Conservation (phyloP, 768 basidiomycete species). For the Gloeophyllum trabeum region DNA sequence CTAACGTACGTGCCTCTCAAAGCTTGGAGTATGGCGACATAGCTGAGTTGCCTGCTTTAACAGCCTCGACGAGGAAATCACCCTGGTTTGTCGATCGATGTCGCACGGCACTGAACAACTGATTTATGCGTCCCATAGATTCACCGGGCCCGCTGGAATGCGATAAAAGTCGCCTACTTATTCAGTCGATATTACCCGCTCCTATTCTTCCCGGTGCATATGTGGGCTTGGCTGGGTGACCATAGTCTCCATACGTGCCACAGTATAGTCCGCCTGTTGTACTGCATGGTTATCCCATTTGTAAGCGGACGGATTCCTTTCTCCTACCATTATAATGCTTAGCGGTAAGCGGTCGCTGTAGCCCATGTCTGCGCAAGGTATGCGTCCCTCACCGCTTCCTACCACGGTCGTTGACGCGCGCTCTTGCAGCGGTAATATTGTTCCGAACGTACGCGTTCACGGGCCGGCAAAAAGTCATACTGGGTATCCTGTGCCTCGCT, state of each 20-base stretch:
- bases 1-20: slow-evolving; percentile 8
- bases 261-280: slow-evolving; percentile 3
- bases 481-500: background rate
- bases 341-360: too few relatives aligned
- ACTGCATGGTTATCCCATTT: slow-evolving; percentile 3
- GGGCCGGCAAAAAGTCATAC: background rate
- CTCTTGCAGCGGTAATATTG: background rate
- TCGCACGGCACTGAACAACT: background rate
- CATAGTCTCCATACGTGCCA: slow-evolving; percentile 1
- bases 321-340: too few relatives aligned
- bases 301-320: too few relatives aligned
- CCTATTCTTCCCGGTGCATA: slow-evolving; percentile 3
- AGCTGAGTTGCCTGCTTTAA: background rate
- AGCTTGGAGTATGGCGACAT: too few relatives aligned
- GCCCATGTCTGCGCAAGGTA: too few relatives aligned
- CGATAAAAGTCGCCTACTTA: slow-evolving; percentile 6
- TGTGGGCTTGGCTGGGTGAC: slow-evolving; percentile 5
- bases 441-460: background rate
- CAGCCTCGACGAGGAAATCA: slow-evolving; percentile 6
- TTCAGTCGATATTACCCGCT: slow-evolving; percentile 9
- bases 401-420: too few relatives aligned
- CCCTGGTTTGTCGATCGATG: slow-evolving; percentile 1
- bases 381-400: too few relatives aligned
- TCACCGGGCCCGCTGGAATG: slow-evolving; percentile 6
- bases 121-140: slow-evolving; percentile 2